These are phyloP conservation scores for Suillus subluteus DNA, from an alignment of 768 basidiomycete species.

Conservation along the genomic window DNA sequence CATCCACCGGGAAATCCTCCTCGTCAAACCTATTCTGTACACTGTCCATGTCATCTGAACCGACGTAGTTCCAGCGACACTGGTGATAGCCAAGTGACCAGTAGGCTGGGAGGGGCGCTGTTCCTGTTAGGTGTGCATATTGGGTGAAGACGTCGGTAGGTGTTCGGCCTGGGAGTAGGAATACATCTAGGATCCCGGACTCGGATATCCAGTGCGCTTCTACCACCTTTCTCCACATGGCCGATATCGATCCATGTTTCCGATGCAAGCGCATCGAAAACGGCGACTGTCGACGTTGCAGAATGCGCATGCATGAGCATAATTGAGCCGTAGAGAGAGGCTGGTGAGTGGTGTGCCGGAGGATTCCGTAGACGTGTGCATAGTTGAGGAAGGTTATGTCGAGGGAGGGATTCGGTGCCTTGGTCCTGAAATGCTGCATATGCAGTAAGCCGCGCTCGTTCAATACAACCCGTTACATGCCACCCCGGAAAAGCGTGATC, in stretches of 20 bases:
- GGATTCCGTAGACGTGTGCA: constrained; percentile 92
- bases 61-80: constrained; percentile 42
- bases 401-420: constrained; percentile 79
- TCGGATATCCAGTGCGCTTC: constrained; percentile 98
- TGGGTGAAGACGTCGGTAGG: no score
- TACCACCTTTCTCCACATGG: constrained; percentile 56
- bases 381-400: constrained; percentile 94
- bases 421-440: constrained; percentile 95
- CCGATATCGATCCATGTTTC: constrained; percentile 96
- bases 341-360: no score
- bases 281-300: constrained; percentile 80
- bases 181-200: constrained; percentile 93
- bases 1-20: no score
- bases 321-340: constrained; percentile 93
- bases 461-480: constrained; percentile 82
- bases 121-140: constrained; percentile 84
- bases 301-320: constrained; percentile 95
- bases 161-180: constrained; percentile 95
- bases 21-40: no score
- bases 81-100: constrained; percentile 97
- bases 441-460: constrained; percentile 91
- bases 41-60: no score
- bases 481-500: constrained; percentile 70
- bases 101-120: constrained; percentile 81
- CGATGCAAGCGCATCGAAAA: constrained; percentile 88